Evolutionary conservation across 805 yeast species (phyloP).

Genomic region (Metschnikowia orientalis): DNA sequence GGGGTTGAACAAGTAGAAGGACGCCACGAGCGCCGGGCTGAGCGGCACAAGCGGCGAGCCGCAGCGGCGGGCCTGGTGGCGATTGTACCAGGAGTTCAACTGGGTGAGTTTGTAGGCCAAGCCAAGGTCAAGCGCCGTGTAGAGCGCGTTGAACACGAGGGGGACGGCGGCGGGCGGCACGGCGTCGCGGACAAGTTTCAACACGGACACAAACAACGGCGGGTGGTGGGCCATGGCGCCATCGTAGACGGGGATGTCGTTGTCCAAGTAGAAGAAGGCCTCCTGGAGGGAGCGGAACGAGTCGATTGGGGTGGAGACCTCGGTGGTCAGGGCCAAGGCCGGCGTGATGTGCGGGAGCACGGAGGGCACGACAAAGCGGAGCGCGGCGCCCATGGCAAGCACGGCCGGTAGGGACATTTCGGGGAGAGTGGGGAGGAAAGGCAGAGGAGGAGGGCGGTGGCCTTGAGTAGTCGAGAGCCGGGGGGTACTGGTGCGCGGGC

Average conservation of each 20-base stretch:
- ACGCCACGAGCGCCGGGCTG: constrained; percentile 47
- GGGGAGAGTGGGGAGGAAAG: too few relatives aligned
- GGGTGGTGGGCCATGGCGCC: constrained; percentile 89
- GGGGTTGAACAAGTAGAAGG: constrained; percentile 78
- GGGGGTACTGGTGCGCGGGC: too few relatives aligned
- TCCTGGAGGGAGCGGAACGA: constrained; percentile 51
- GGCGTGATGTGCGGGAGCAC: constrained; percentile 28
- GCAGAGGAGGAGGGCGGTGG: too few relatives aligned
- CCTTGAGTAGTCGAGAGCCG: too few relatives aligned
- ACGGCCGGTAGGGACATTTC: constrained; percentile 17
- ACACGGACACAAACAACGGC: constrained; percentile 57
- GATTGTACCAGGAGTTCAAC: constrained; percentile 42
- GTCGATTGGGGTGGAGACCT: constrained; percentile 61
- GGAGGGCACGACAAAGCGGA: constrained; percentile 35
- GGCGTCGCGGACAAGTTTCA: constrained; percentile 34
- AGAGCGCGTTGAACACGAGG: constrained; percentile 39
- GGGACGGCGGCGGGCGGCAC: constrained; percentile 16
- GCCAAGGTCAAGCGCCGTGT: constrained; percentile 54
- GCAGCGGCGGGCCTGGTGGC: constrained; percentile 18
- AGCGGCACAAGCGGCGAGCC: constrained; percentile 20
- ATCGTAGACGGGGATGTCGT: constrained; percentile 61
- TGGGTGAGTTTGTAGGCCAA: constrained; percentile 52
- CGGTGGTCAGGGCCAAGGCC: constrained; percentile 36
- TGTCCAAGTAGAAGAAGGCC: constrained; percentile 33
- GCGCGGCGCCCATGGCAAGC: constrained; percentile 17